These are phyloP conservation scores for Fusarium denticulatum DNA, from an alignment of 2,329 filamentous ascomycete genomes.

Conservation along the genomic window DNA sequence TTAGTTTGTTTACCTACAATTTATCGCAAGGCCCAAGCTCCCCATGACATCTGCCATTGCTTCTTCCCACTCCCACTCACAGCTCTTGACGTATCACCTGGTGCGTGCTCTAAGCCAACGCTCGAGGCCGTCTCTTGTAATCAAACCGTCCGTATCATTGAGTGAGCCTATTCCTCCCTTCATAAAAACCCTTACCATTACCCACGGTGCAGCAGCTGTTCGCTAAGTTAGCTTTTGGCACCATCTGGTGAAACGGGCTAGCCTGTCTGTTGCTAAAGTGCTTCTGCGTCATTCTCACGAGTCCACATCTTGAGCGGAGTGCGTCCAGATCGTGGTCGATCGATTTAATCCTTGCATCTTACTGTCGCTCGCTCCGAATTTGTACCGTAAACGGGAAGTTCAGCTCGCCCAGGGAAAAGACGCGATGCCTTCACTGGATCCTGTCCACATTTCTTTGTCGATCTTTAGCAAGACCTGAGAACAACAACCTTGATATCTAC, in stretches of 20 bases:
- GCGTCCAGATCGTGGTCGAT: slow-evolving; percentile 48
- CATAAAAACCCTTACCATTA: slow-evolving; percentile 27
- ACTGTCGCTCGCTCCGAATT: slow-evolving; percentile 46
- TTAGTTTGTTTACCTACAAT: neutral
- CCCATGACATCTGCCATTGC: slow-evolving; percentile 6
- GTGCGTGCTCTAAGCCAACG: slow-evolving; percentile 22
- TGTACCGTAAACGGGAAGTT: slow-evolving; percentile 51
- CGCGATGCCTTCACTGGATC: slow-evolving; percentile 27
- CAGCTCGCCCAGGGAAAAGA: slow-evolving; percentile 41
- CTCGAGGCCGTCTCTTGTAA: slow-evolving; percentile 40
- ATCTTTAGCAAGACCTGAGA: neutral
- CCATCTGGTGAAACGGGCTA: slow-evolving; percentile 1
- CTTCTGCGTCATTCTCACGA: slow-evolving; percentile 2
- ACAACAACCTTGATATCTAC: neutral
- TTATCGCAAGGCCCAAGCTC: slow-evolving; percentile 11
- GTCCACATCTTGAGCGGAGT: slow-evolving; percentile 27
- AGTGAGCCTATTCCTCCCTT: slow-evolving; percentile 40
- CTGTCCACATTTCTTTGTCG: neutral
- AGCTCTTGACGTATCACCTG: slow-evolving; percentile 8
- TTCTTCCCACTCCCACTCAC: neutral
- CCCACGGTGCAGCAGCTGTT: slow-evolving; percentile 7
- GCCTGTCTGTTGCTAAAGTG: neutral
- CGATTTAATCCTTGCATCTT: neutral
- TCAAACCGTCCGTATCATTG: slow-evolving; percentile 33
- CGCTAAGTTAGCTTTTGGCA: slow-evolving; percentile 45